These are phyloP conservation scores for Capsicum rhomboideum DNA, from an alignment of 257 asterid genomes.

Conservation along the genomic window DNA sequence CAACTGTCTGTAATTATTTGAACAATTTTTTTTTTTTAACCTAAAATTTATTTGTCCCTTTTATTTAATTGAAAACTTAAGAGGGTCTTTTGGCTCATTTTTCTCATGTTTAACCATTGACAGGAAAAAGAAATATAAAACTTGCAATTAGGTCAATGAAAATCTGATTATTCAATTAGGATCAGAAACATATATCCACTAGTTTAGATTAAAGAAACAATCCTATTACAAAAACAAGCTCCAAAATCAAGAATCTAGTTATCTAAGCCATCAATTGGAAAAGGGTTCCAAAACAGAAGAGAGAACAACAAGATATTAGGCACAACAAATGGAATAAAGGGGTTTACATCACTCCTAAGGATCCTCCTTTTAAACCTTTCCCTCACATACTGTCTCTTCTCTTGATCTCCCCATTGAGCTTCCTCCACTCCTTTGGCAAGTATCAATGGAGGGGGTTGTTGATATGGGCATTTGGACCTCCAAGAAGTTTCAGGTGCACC, in stretches of 20 bases:
- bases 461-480: slow-evolving; percentile 89
- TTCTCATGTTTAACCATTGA: too few species aligned
- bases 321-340: slow-evolving; percentile 42
- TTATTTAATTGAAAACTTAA: too few species aligned
- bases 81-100: too few species aligned
- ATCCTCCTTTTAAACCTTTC: slow-evolving; percentile 41
- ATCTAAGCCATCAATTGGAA: slow-evolving; percentile 3
- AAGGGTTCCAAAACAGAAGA: slow-evolving; percentile 56
- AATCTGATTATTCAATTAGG: neutral
- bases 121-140: neutral
- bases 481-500: slow-evolving; percentile 63
- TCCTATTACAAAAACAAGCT: neutral
- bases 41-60: too few species aligned
- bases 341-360: slow-evolving; percentile 36
- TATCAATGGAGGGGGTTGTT: slow-evolving; percentile 53
- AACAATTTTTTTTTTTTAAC: too few species aligned
- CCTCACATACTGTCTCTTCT: slow-evolving; percentile 42
- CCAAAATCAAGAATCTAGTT: neutral
- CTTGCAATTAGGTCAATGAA: neutral
- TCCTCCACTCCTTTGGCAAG: slow-evolving; percentile 75
- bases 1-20: too few species aligned
- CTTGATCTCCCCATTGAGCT: slow-evolving; percentile 64
- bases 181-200: neutral
- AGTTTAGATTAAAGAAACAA: neutral
- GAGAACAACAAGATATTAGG: slow-evolving; percentile 56